Evolutionary conservation across 306 rosid genomes (phyloP).

Genomic region (Begonia peltatifolia): DNA sequence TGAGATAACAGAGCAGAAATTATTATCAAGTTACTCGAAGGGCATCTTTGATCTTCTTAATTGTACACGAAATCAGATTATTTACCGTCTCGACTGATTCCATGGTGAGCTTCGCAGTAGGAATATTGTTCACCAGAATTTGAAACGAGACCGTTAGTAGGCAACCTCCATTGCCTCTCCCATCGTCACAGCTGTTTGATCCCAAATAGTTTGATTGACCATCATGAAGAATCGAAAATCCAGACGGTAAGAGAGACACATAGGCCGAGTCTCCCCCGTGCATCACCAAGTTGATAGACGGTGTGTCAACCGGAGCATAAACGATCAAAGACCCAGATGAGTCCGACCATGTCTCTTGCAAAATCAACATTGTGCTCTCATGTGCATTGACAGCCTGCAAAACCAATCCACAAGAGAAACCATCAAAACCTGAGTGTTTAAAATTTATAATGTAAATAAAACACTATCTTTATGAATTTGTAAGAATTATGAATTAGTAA

Average conservation of each 20-base stretch:
- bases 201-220: constrained; percentile 14
- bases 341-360: constrained; percentile 77
- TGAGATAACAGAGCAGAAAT: constrained; percentile 2
- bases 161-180: constrained; percentile 19
- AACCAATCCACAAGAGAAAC: no score
- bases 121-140: constrained; percentile 32
- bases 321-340: constrained; percentile 51
- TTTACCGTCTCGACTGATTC: constrained; percentile 52
- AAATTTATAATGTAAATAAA: no score
- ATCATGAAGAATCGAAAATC: constrained; percentile 56
- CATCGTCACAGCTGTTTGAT: not conserved
- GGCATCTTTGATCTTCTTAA: constrained; percentile 55
- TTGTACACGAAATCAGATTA: constrained; percentile 41
- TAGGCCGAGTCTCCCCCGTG: constrained; percentile 54
- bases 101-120: constrained; percentile 34
- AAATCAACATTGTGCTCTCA: constrained; percentile 32
- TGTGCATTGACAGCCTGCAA: constrained; percentile 31
- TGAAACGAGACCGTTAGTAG: constrained; percentile 62
- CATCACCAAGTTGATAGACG: constrained; percentile 37
- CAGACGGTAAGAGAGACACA: constrained; percentile 55
- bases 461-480: no score
- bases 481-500: not conserved
- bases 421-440: no score
- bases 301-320: constrained; percentile 49
- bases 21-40: constrained; percentile 24